A percentile compares a stretch with the other conserved stretches of the same genome.
phyloP scores from a whole-genome alignment of 306 rosid genomes.

The Psophocarpus tetragonolobus region DNA sequence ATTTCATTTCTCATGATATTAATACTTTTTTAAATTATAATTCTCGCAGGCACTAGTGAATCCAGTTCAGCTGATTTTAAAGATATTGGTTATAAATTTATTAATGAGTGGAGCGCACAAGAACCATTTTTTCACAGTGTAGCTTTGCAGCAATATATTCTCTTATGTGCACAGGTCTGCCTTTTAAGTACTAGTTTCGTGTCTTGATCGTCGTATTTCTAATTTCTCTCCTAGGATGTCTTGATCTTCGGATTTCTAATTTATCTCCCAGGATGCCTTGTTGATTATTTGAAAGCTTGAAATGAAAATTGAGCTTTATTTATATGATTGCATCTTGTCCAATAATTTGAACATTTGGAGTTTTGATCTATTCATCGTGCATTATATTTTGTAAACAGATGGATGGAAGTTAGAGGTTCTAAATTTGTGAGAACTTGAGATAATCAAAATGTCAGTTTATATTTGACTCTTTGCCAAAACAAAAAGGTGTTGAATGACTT shows the following conservation, averaged over 20 bases:
- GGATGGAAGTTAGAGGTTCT: neutral
- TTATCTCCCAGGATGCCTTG: neutral
- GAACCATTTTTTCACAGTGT: conserved; percentile 67
- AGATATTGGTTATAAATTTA: conserved; percentile 60
- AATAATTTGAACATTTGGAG: neutral
- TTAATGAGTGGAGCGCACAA: conserved; percentile 46
- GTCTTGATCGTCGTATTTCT: neutral
- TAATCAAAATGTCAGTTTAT: neutral
- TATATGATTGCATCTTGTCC: conserved; percentile 16
- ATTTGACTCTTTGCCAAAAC: neutral
- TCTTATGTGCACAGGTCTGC: conserved; percentile 83
- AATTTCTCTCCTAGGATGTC: neutral
- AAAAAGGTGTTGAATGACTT: neutral
- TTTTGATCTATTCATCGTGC: conserved; percentile 17
- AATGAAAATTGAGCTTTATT: conserved; percentile 28
- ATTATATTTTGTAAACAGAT: neutral
- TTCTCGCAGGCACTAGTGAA: conserved; percentile 45
- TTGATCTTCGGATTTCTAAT: neutral
- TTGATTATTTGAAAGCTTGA: neutral
- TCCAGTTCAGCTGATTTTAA: conserved; percentile 46
- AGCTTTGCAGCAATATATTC: conserved; percentile 91
- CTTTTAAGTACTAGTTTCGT: conserved; percentile 6
- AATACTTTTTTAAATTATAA: conserved; percentile 20
- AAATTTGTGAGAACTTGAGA: neutral
- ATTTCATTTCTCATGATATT: conserved; percentile 4